A percentile compares a stretch with the other conserved stretches of the same genome.
Evolutionary conservation across 345 rosid species (phyloP).

Genomic region (Bruguiera gymnorhiza): DNA sequence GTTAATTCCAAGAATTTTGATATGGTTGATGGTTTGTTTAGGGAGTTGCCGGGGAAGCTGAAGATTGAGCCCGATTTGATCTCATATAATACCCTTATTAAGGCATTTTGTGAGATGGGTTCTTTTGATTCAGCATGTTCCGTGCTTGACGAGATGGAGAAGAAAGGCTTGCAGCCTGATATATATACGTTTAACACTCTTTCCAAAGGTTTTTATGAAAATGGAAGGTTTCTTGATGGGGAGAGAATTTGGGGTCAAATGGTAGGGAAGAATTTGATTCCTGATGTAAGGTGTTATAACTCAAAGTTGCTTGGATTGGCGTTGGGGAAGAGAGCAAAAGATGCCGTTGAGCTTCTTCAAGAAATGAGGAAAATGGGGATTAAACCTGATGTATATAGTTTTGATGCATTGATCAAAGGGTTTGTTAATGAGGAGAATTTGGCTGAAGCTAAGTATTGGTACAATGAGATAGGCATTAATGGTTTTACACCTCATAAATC

Average conservation of each 20-base stretch:
- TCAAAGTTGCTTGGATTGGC: conserved; percentile 51
- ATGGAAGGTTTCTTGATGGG: conserved; percentile 46
- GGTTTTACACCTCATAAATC: conserved; percentile 29
- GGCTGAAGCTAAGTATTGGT: conserved; percentile 56
- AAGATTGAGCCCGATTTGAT: conserved; percentile 46
- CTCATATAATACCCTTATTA: conserved; percentile 56
- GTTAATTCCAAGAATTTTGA: conserved; percentile 49
- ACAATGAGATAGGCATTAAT: conserved; percentile 37
- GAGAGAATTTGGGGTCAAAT: conserved; percentile 58
- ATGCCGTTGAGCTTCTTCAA: conserved; percentile 39
- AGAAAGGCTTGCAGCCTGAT: conserved; percentile 51
- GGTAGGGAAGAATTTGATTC: conserved; percentile 40
- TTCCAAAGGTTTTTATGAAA: conserved; percentile 37
- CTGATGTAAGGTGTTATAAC: conserved; percentile 57
- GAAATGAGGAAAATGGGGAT: conserved; percentile 45
- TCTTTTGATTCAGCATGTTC: conserved; percentile 42
- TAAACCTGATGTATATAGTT: conserved; percentile 45
- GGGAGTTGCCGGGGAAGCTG: conserved; percentile 47
- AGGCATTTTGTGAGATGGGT: conserved; percentile 56
- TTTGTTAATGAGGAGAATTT: conserved; percentile 41
- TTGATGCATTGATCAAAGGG: conserved; percentile 55
- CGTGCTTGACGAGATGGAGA: conserved; percentile 54
- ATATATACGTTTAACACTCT: conserved; percentile 54
- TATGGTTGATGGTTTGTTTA: conserved; percentile 42
- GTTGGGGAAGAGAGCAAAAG: conserved; percentile 35